Percentiles rank a stretch among this genome's conserved stretches.
Evolutionary conservation across 495 filamentous ascomycete species (phyloP).

Genomic region (Terfezia claveryi): DNA sequence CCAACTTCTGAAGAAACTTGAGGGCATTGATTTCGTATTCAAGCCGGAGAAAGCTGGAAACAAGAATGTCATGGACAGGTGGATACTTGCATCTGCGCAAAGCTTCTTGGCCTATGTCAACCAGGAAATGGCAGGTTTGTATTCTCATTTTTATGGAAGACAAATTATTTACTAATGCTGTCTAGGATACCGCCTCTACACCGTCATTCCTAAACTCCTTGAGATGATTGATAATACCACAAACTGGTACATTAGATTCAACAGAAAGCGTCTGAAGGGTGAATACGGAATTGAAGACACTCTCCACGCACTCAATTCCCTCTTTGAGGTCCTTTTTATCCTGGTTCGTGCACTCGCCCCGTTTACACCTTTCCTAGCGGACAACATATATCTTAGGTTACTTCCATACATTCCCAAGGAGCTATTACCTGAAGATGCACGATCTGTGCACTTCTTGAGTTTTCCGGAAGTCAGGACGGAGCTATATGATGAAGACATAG

Average conservation of each 20-base stretch:
- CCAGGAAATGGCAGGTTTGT: slow-evolving; percentile 67
- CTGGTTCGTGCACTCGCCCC: slow-evolving; percentile 70
- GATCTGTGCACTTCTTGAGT: slow-evolving; percentile 76
- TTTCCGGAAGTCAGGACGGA: slow-evolving; percentile 77
- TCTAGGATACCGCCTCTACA: slow-evolving; percentile 62
- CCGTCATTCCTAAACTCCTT: slow-evolving; percentile 75
- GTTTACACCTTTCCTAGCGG: slow-evolving; percentile 88
- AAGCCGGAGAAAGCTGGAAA: slow-evolving; percentile 56
- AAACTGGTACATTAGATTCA: slow-evolving; percentile 99
- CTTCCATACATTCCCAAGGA: slow-evolving; percentile 51
- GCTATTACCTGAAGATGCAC: slow-evolving; percentile 41
- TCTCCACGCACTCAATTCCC: slow-evolving; percentile 71
- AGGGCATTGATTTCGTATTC: slow-evolving; percentile 55
- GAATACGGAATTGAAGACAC: slow-evolving; percentile 78
- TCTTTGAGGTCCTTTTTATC: slow-evolving; percentile 92
- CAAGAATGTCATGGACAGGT: slow-evolving; percentile 88
- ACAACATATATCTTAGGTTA: slow-evolving; percentile 80
- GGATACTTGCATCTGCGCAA: slow-evolving; percentile 87
- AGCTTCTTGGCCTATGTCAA: slow-evolving; percentile 84
- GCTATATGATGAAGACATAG: slow-evolving; percentile 68
- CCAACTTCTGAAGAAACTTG: slow-evolving; percentile 73
- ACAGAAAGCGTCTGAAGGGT: slow-evolving; percentile 85
- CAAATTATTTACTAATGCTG: background rate
- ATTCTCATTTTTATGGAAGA: background rate
- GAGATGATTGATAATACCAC: slow-evolving; percentile 84